Percentiles rank a stretch among this genome's conserved stretches.
Evolutionary conservation across 805 yeast genomes (phyloP).

Genomic region (Candida boleticola): DNA sequence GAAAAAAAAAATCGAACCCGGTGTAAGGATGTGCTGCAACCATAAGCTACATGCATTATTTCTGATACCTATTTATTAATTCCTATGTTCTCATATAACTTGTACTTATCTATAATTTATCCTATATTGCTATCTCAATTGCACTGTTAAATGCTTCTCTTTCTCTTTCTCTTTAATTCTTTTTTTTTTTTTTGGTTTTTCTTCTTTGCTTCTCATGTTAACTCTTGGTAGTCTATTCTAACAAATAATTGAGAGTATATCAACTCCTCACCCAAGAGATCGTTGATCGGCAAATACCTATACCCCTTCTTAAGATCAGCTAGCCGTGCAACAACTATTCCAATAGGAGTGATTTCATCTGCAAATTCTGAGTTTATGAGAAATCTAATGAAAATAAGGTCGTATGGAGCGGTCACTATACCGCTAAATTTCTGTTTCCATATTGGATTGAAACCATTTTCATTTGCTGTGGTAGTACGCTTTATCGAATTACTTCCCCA

Average conservation of each 20-base stretch:
- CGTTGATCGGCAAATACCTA: conserved; percentile 76
- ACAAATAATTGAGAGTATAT: conserved; percentile 52
- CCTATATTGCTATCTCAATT: no score
- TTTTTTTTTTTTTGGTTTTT: no score
- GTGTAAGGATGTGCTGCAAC: no score
- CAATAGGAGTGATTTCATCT: conserved; percentile 37
- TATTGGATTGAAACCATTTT: conserved; percentile 84
- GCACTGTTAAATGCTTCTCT: no score
- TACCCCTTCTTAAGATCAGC: conserved; percentile 73
- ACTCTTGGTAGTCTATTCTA: conserved; percentile 23
- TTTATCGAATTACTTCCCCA: conserved; percentile 21
- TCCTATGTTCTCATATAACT: no score
- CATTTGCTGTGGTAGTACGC: conserved; percentile 34
- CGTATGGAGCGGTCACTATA: conserved; percentile 31
- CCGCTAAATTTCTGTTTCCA: conserved; percentile 67
- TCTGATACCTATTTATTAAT: no score
- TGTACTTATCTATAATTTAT: no score
- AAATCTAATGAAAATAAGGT: conserved; percentile 58
- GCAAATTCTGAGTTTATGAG: conserved; percentile 33
- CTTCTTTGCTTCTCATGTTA: no score
- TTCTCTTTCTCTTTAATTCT: no score
- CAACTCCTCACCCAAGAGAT: conserved; percentile 74
- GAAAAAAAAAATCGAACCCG: no score
- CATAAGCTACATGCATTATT: no score
- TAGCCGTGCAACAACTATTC: conserved; percentile 60